phyloP scores from a whole-genome alignment of 1,139 yeast genomes.

The Taphrina populina region DNA sequence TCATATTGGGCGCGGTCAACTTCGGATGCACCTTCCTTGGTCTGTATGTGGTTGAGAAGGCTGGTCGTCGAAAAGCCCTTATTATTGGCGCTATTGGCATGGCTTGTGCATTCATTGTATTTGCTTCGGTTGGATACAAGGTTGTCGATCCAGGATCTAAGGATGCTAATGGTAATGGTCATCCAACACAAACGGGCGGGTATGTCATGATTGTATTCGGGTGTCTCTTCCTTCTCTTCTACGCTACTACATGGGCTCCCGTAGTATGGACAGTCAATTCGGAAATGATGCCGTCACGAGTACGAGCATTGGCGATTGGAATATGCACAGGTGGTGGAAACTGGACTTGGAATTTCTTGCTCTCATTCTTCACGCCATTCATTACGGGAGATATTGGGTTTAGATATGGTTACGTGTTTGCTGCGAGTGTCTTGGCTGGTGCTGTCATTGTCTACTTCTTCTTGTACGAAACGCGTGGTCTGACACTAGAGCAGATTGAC shows the following conservation, averaged over 20 bases:
- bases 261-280: conserved; percentile 74
- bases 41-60: conserved; percentile 61
- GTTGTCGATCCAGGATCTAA: conserved; percentile 51
- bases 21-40: conserved; percentile 73
- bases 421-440: conserved; percentile 61
- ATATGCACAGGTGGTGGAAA: conserved; percentile 65
- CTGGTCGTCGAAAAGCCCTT: conserved; percentile 70
- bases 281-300: conserved; percentile 75
- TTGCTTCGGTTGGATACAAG: conserved; percentile 61
- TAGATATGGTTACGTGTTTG: conserved; percentile 72
- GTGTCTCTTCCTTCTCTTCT: conserved; percentile 75
- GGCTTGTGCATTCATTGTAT: conserved; percentile 62
- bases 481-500: conserved; percentile 61
- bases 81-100: conserved; percentile 64
- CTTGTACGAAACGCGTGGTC: conserved; percentile 72
- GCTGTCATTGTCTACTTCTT: conserved; percentile 63
- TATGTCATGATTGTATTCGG: conserved; percentile 75
- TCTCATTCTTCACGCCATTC: conserved; percentile 73
- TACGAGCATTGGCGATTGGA: conserved; percentile 77
- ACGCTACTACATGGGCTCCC: conserved; percentile 88
- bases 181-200: conserved; percentile 50
- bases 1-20: conserved; percentile 75
- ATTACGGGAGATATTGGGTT: conserved; percentile 63
- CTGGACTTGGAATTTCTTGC: conserved; percentile 77
- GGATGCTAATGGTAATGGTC: conserved; percentile 33